Conservation (phyloP, 768 basidiomycete species). For the Boletus insuetus region DNA sequence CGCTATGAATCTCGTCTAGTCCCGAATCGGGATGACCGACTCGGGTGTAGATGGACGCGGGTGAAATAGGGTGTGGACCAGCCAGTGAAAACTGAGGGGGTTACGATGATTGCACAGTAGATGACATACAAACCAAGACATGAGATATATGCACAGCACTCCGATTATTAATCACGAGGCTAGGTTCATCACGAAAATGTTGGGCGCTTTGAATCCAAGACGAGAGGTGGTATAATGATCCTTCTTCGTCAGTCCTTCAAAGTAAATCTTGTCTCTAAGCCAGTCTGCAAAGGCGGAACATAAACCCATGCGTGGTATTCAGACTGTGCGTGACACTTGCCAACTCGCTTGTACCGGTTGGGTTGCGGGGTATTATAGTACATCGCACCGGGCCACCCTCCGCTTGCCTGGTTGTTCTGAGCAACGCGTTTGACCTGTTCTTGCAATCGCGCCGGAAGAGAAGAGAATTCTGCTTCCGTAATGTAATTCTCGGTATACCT, state of each 20-base stretch:
- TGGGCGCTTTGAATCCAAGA: constrained; percentile 75
- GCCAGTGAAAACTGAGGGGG: constrained; percentile 11
- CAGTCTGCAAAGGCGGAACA: constrained; percentile 49
- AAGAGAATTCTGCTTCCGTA: constrained; percentile 61
- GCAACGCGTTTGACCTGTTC: constrained; percentile 70
- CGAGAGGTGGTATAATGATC: constrained; percentile 57
- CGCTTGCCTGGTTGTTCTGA: constrained; percentile 32
- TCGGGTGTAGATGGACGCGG: too few relatives aligned
- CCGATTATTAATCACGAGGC: constrained; percentile 35
- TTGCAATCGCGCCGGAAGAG: constrained; percentile 61
- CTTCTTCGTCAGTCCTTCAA: constrained; percentile 60
- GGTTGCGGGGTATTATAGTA: constrained; percentile 49
- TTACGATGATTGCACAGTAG: background rate
- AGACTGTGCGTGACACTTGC: constrained; percentile 38
- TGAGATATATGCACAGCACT: constrained; percentile 3
- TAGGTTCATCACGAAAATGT: constrained; percentile 73
- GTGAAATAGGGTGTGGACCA: too few relatives aligned
- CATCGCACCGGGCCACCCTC: constrained; percentile 35
- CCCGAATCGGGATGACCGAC: too few relatives aligned
- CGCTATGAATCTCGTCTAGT: too few relatives aligned
- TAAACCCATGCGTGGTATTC: background rate
- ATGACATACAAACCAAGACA: constrained; percentile 9
- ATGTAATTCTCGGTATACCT: constrained; percentile 72
- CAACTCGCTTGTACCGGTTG: constrained; percentile 58
- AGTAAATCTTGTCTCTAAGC: constrained; percentile 70